Percentiles rank a stretch among this genome's conserved stretches.
Evolutionary conservation across 768 basidiomycete species (phyloP).

Genomic region (Tulasnella sp.): DNA sequence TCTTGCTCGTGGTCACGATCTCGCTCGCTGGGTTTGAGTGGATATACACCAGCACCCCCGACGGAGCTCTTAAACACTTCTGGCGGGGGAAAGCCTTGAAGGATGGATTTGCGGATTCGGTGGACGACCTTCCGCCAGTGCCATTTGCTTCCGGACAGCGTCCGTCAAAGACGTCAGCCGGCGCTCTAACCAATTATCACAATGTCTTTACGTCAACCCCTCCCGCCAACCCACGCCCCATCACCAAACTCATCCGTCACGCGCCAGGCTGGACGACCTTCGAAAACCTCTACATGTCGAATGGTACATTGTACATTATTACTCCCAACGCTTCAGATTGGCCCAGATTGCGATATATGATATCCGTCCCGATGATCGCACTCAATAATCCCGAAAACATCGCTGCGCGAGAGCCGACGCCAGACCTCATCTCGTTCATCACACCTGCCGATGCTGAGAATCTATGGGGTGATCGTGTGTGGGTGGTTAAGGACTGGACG

Average conservation of each 20-base stretch:
- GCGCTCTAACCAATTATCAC: too few species aligned
- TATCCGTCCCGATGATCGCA: conserved; percentile 32
- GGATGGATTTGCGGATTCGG: too few species aligned
- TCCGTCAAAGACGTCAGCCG: too few species aligned
- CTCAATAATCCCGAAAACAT: conserved; percentile 53
- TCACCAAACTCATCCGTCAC: conserved; percentile 49
- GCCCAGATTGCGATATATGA: conserved; percentile 29
- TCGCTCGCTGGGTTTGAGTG: too few species aligned
- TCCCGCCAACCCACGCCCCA: conserved; percentile 29
- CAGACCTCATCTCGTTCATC: conserved; percentile 49
- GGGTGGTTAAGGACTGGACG: conserved; percentile 58
- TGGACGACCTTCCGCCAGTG: too few species aligned
- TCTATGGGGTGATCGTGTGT: conserved; percentile 55
- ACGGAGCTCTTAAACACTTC: too few species aligned
- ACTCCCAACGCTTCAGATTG: conserved; percentile 35
- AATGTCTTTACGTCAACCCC: too few species aligned
- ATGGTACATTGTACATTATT: conserved; percentile 67
- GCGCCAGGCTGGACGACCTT: conserved; percentile 81
- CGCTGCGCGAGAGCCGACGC: conserved; percentile 53
- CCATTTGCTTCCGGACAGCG: too few species aligned
- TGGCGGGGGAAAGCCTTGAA: too few species aligned
- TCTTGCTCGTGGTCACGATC: too few species aligned
- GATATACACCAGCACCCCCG: too few species aligned
- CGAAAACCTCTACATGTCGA: conserved; percentile 71
- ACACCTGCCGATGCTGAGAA: conserved; percentile 44